Evolutionary conservation across 2,329 filamentous ascomycete genomes (phyloP).

Genomic region (Parafenestella ontariensis): DNA sequence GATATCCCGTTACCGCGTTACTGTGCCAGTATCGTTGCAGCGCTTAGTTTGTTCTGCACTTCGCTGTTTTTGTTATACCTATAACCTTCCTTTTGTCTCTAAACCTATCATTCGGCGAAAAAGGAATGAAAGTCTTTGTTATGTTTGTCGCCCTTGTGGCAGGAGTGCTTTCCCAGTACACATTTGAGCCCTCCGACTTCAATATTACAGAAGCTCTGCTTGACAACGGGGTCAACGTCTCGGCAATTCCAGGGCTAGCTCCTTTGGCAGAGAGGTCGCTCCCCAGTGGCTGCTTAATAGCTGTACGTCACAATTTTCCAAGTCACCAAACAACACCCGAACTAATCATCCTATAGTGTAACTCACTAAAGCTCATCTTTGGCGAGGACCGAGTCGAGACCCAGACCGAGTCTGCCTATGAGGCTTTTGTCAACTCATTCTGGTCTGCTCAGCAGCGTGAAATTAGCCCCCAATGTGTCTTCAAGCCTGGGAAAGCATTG

Average conservation of each 20-base stretch:
- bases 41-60: neutral
- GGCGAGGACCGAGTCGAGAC: conserved; percentile 17
- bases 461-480: conserved; percentile 21
- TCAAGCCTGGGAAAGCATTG: conserved; percentile 17
- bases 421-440: conserved; percentile 17
- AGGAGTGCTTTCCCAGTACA: neutral
- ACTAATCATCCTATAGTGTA: conserved; percentile 24
- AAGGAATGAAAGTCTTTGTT: conserved; percentile 1
- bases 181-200: conserved; percentile 22
- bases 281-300: conserved; percentile 17
- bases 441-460: conserved; percentile 25
- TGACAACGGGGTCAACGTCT: conserved; percentile 23
- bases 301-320: conserved; percentile 19
- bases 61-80: neutral
- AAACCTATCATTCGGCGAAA: neutral
- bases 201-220: conserved; percentile 29
- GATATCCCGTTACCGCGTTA: neutral
- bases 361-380: conserved; percentile 24
- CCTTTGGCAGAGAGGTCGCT: conserved; percentile 1
- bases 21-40: neutral
- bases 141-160: conserved; percentile 1
- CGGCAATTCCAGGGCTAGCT: conserved; percentile 17
- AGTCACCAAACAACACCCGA: neutral
- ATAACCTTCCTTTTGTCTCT: neutral
- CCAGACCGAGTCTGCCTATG: conserved; percentile 22